These are phyloP conservation scores for Onygenales sp. DNA, from an alignment of 2,329 filamentous ascomycete species.

Conservation along the genomic window DNA sequence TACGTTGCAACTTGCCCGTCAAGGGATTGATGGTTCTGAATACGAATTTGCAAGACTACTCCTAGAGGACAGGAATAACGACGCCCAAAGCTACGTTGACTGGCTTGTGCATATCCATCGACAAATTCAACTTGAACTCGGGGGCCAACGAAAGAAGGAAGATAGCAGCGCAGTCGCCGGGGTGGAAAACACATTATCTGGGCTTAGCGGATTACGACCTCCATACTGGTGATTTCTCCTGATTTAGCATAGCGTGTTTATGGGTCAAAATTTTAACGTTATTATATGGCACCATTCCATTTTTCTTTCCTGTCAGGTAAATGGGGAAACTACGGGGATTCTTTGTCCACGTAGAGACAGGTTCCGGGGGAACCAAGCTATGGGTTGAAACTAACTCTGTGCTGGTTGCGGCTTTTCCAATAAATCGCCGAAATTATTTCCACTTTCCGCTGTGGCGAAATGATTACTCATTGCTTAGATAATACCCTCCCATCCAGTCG, in stretches of 20 bases:
- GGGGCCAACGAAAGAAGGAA: conserved; percentile 41
- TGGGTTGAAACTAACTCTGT: no score
- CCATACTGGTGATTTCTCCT: conserved; percentile 33
- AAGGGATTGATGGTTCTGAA: conserved; percentile 88
- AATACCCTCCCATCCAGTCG: no score
- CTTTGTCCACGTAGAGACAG: no score
- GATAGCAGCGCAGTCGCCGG: conserved; percentile 22
- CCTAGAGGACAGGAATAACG: conserved; percentile 92
- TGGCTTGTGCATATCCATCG: conserved; percentile 96
- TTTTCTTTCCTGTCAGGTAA: no score
- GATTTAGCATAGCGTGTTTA: conserved; percentile 1
- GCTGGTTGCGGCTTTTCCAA: no score
- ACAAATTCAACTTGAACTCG: conserved; percentile 76
- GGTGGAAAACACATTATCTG: conserved; percentile 33
- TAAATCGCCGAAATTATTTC: no score
- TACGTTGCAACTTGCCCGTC: conserved; percentile 80
- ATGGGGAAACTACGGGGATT: no score
- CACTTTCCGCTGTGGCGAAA: no score
- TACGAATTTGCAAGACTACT: conserved; percentile 90
- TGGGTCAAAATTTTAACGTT: background rate
- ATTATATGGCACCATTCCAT: background rate
- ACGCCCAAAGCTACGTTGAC: conserved; percentile 96
- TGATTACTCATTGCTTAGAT: no score
- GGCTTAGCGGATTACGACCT: conserved; percentile 36
- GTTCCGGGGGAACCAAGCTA: no score